phyloP scores from a whole-genome alignment of 805 yeast species.

The Starmerella ratchasimensis region DNA sequence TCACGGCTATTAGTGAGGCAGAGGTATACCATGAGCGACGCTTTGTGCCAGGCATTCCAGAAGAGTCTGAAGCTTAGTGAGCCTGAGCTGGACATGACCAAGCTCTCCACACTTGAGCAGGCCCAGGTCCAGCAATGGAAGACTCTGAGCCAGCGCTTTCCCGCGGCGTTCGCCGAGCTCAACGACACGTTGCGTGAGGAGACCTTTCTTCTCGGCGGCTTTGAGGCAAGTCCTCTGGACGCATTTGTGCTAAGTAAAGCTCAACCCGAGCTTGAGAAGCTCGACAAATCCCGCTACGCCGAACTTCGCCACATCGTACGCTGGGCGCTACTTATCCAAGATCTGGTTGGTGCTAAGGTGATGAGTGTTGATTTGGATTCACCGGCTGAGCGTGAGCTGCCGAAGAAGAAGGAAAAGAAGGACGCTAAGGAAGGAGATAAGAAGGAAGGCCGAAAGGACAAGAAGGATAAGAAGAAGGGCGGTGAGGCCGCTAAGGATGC shows the following conservation, averaged over 20 bases:
- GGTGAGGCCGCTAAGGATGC: conserved; percentile 24
- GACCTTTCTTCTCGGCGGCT: conserved; percentile 58
- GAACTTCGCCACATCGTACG: conserved; percentile 71
- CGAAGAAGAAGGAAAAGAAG: conserved; percentile 28
- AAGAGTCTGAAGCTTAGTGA: conserved; percentile 20
- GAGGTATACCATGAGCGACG: conserved; percentile 13
- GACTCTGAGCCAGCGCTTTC: conserved; percentile 53
- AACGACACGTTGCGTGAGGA: conserved; percentile 54
- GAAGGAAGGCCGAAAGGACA: conserved; percentile 23
- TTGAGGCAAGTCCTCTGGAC: conserved; percentile 54
- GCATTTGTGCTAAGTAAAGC: conserved; percentile 52
- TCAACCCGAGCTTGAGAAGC: conserved; percentile 43
- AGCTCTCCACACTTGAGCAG: conserved; percentile 35
- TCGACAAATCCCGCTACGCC: conserved; percentile 46
- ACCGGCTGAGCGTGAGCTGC: conserved; percentile 59
- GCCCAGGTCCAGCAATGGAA: conserved; percentile 71
- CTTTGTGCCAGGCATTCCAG: conserved; percentile 22
- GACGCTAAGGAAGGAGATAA: conserved; percentile 18
- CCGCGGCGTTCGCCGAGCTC: conserved; percentile 39
- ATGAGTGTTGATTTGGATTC: conserved; percentile 44
- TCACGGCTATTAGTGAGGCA: too few species aligned
- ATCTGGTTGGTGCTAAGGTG: conserved; percentile 33
- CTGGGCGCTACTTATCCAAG: conserved; percentile 85
- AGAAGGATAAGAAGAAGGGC: conserved; percentile 26
- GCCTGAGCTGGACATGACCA: conserved; percentile 12